Base-by-base conservation (phyloP, 495 filamentous ascomycete species). In the Alectoria sarmentosa region DNA sequence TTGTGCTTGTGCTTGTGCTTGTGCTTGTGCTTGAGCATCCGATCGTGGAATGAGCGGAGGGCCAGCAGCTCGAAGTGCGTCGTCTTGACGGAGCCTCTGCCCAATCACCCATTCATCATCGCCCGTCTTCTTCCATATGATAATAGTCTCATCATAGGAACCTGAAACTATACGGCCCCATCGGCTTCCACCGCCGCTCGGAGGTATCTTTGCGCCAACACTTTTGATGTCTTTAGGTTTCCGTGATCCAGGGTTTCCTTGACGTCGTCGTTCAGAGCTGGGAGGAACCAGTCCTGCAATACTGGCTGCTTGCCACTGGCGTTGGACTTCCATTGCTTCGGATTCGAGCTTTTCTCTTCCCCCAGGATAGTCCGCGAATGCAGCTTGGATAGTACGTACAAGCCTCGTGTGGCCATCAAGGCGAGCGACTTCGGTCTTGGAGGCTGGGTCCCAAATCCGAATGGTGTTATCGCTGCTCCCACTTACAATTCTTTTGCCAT, bases 381-480 rank as follows among this genome's bases (percentile, higher is more conserved):
- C 90, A 10, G 91, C 91, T 73, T 99, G 95, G 26, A 99, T 88
- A 0, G 94, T 97, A 28, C 94, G 87, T 26, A 99, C 95, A 5
- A 99, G 83, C 64, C 88, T 88, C 6, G 74, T 77, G 69, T 99
- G 94, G 9, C 89, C 88, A 37, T 84, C 79, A 6, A 99, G 81
- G 70, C 87, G 92, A 19, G 92, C 92, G 13, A 97, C 89, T 73
- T 98, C 92, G 8, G 91, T 86, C 28, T 88, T 88, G 0, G 91
- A 89, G 57, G 83, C 80, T 41, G 88, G 83, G 73, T 98, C 94
- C 70, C 93, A 99, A 44, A 99, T 91, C 57, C 94, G 90, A 38
- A 98, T 91, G 17, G 91, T 91, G 69, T 94, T 89, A 73, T 99
- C 94, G 69, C 91, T 96, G 74, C 92, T 96, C 4, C 94, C 94